Conservation (phyloP, 352 stramenopile genomes). For the Pythium rhizo-oryzae region DNA sequence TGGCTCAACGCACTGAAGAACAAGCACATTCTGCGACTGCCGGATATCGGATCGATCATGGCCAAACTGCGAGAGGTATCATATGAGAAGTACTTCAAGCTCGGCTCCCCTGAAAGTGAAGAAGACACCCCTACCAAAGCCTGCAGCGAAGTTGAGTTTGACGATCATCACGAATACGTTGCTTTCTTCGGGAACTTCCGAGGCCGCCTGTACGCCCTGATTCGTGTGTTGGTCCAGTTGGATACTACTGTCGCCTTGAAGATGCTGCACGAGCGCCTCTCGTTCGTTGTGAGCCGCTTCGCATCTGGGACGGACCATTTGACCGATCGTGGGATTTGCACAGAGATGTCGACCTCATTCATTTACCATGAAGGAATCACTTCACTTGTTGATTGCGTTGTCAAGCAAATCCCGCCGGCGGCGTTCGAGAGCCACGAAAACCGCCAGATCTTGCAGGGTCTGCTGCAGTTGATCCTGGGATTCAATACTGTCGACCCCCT, state of each 20-base stretch:
- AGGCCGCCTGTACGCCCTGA: constrained; percentile 70
- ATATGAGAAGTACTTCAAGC: constrained; percentile 85
- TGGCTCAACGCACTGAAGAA: constrained; percentile 80
- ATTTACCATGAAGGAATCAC: constrained; percentile 81
- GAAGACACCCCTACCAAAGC: constrained; percentile 40
- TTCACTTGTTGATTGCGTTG: constrained; percentile 68
- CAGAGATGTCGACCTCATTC: constrained; percentile 62
- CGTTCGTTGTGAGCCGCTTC: constrained; percentile 60
- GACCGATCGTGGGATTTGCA: constrained; percentile 50
- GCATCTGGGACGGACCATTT: constrained; percentile 51
- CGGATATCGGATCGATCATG: constrained; percentile 10
- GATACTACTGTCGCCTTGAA: constrained; percentile 50
- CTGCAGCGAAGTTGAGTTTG: constrained; percentile 67
- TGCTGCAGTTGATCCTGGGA: constrained; percentile 57
- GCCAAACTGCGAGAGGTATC: constrained; percentile 54
- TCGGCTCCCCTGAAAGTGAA: constrained; percentile 66
- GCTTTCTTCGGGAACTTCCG: constrained; percentile 82
- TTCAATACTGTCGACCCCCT: constrained; percentile 62
- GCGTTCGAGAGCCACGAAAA: constrained; percentile 49
- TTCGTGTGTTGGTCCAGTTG: constrained; percentile 69
- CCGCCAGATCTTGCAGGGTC: constrained; percentile 41
- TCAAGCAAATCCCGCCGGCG: constrained; percentile 65
- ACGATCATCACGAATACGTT: constrained; percentile 73
- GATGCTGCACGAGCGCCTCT: constrained; percentile 60
- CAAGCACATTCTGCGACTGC: constrained; percentile 43